These are phyloP conservation scores for Neofusicoccum umdonicola DNA, from an alignment of 2,329 filamentous ascomycete genomes.

Conservation along the genomic window DNA sequence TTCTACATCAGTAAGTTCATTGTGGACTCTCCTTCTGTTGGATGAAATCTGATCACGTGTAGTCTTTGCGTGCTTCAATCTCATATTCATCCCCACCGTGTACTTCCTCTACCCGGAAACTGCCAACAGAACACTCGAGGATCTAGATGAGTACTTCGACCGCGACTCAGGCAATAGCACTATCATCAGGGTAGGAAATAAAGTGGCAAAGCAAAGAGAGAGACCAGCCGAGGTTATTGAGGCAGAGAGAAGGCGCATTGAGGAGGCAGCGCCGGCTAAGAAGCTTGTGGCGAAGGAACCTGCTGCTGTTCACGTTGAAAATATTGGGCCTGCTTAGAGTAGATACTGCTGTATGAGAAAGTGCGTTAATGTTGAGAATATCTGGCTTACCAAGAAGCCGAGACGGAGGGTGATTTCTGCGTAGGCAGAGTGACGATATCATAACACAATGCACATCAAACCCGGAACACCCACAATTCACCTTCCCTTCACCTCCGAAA, in stretches of 20 bases:
- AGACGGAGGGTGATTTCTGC: too few relatives aligned
- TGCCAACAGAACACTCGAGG: conserved; percentile 27
- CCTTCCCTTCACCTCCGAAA: too few relatives aligned
- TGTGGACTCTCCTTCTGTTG: too few relatives aligned
- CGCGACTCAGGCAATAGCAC: conserved; percentile 17
- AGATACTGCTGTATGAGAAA: too few relatives aligned
- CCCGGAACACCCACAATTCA: too few relatives aligned
- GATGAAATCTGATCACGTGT: not conserved
- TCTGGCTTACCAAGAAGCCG: too few relatives aligned
- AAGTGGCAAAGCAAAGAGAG: conserved; percentile 23
- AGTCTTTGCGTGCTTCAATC: conserved; percentile 31
- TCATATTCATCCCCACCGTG: conserved; percentile 24
- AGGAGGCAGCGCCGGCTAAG: not conserved
- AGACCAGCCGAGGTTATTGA: conserved; percentile 24
- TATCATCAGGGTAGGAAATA: conserved; percentile 22
- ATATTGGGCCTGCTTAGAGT: not conserved
- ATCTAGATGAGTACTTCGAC: conserved; percentile 29
- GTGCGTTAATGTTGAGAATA: too few relatives aligned
- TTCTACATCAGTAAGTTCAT: conserved; percentile 33
- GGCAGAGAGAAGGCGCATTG: conserved; percentile 24
- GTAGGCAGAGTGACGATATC: too few relatives aligned
- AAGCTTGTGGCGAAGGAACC: not conserved
- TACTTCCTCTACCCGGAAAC: conserved; percentile 31
- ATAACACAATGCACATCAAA: too few relatives aligned
- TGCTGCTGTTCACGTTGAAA: not conserved